Evolutionary conservation across 176 grass and related monocot species (phyloP).

Genomic region (Alloteropsis semialata): DNA sequence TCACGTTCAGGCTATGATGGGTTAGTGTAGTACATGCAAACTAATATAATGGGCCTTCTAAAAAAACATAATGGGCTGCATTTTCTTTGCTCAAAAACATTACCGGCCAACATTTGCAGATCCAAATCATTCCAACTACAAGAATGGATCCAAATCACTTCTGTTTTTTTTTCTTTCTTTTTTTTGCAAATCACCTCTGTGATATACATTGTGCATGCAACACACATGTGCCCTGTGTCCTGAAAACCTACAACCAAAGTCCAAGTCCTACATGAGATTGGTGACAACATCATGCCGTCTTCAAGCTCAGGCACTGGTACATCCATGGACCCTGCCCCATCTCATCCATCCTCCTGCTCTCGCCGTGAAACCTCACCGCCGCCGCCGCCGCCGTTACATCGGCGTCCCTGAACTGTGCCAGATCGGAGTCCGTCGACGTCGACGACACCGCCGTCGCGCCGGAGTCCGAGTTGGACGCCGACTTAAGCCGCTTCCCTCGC

Average conservation of each 20-base stretch:
- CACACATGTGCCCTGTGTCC: neutral
- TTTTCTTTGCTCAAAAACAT: neutral
- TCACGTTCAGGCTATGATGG: neutral
- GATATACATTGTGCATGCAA: constrained; percentile 28
- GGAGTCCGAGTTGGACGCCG: constrained; percentile 39
- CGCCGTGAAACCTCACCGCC: neutral
- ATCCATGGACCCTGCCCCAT: constrained; percentile 18
- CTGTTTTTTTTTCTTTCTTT: neutral
- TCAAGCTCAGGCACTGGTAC: constrained; percentile 32
- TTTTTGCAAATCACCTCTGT: constrained; percentile 10
- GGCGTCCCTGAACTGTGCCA: constrained; percentile 8
- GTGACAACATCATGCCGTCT: neutral
- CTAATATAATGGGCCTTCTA: no score
- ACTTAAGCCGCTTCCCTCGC: constrained; percentile 31
- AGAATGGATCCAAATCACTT: neutral
- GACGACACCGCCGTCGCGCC: constrained; percentile 30
- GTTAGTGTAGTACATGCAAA: no score
- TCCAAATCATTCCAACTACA: no score
- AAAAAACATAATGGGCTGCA: neutral
- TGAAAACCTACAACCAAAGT: constrained; percentile 16
- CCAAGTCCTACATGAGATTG: neutral
- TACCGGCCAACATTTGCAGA: no score
- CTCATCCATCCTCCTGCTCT: constrained; percentile 10
- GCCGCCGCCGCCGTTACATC: neutral
- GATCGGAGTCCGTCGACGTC: constrained; percentile 45